Evolutionary conservation across 331 rosid species (phyloP).

Genomic region (Quercus lobata): DNA sequence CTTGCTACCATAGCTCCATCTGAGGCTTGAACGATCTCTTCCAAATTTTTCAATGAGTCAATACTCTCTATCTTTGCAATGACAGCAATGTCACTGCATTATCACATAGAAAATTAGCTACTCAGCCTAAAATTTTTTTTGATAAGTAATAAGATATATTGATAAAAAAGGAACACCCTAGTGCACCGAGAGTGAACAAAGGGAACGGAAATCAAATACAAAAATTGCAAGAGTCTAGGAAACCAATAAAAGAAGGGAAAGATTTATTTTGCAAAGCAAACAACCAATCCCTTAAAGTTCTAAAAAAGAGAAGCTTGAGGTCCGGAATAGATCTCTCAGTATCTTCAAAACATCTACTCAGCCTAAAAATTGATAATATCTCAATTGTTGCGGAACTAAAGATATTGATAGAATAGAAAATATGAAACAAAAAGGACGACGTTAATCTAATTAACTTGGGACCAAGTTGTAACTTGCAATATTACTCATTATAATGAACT

Average conservation of each 20-base stretch:
- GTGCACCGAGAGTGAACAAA: no score
- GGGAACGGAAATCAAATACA: no score
- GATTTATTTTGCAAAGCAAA: no score
- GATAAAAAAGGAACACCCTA: no score
- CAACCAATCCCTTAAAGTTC: no score
- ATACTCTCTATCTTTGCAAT: slow-evolving; percentile 96
- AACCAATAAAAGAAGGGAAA: no score
- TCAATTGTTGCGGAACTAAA: neutral
- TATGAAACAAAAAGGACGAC: neutral
- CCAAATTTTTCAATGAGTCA: slow-evolving; percentile 94
- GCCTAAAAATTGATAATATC: neutral
- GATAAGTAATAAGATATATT: no score
- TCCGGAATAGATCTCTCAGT: no score
- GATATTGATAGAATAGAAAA: neutral
- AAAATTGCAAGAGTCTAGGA: no score
- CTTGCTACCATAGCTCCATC: slow-evolving; percentile 99
- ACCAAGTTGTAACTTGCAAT: neutral
- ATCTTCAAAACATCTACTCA: no score
- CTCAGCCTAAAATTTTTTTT: neutral
- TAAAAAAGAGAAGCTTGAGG: no score
- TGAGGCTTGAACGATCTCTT: slow-evolving; percentile 83
- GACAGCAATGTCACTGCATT: slow-evolving; percentile 68
- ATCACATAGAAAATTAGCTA: slow-evolving; percentile 9
- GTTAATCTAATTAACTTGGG: neutral
- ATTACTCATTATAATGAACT: neutral